Evolutionary conservation across 306 rosid species (phyloP), one percentile per base, ranked within the genome.

Genomic region (Vigna nakashimae): DNA sequence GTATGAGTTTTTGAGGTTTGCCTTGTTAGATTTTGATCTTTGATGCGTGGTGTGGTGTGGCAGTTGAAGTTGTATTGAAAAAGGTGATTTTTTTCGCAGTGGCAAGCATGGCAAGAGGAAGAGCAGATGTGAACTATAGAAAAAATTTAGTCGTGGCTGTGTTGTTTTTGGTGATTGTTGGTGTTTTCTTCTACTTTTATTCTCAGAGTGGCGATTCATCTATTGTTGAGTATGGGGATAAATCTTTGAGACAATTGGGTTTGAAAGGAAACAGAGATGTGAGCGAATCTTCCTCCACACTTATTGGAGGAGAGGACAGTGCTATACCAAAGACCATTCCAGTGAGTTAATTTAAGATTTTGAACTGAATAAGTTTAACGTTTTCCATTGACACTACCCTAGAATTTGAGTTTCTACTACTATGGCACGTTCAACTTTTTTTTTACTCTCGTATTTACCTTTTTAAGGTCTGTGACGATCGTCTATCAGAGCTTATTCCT

Each of bases 401-500:
- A 30, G 12, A 60, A 9, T 73, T 16, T 57, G 57, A 34, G 66
- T 40, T 73, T 22, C 10, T n/a, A 51, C 55, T 58, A 24, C 12
- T 32, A 8, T 57, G 74, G 49, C 71, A 60, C 40, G 4, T 57
- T 57, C 43, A 14, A 69, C 38, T 32, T 53, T 18, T n/a, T 45
- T n/a, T 53, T 32, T 18, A 60, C 57, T 52, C 48, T 80, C 9
- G 13, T 56, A 34, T 71, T 55, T 65, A 24, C 22, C 32, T 77
- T 46, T 65, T 57, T 50, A 78, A 92, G 97, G 95, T 90, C 45
- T 92, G 97, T 75, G 97, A 90, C 82, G 95, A 87, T 82, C 82
- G 88, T 16, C 82, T 83, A 81, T 90, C 93, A 0, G 97, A 92
- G 85, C 58, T 92, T 65, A 90, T 90, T 83, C 97, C 95, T n/a